These are phyloP conservation scores for Komagataella phaffii DNA, from an alignment of 805 yeast genomes.

Conservation along the genomic window DNA sequence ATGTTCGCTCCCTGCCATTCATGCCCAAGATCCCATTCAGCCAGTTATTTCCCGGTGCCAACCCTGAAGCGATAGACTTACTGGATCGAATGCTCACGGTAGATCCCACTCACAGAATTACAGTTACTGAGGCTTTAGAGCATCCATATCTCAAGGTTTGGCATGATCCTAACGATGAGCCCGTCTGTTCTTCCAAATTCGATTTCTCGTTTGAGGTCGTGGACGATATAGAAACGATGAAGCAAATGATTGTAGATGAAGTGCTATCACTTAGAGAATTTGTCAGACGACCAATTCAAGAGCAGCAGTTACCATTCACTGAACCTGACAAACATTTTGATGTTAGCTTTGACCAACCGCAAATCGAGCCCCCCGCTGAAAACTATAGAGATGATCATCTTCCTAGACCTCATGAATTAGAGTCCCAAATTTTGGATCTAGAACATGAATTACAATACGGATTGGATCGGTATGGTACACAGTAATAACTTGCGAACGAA, in stretches of 20 bases:
- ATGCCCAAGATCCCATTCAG: conserved; percentile 49
- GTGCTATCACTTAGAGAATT: conserved; percentile 66
- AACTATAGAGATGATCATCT: conserved; percentile 33
- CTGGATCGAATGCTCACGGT: conserved; percentile 62
- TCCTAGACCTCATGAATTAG: conserved; percentile 48
- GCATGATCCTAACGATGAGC: conserved; percentile 93
- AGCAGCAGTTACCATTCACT: conserved; percentile 24
- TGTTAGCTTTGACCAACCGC: conserved; percentile 13
- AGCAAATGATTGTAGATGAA: conserved; percentile 66
- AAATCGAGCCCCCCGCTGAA: conserved; percentile 31
- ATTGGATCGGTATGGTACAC: conserved; percentile 31
- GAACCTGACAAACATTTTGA: neutral
- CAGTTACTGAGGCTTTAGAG: conserved; percentile 70
- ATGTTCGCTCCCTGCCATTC: conserved; percentile 68
- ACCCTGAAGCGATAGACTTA: conserved; percentile 55
- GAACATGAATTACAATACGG: conserved; percentile 62
- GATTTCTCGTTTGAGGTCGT: conserved; percentile 81
- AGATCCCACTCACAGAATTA: conserved; percentile 71
- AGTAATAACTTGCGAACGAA: conserved; percentile 1
- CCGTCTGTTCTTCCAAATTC: conserved; percentile 66
- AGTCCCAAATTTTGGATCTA: conserved; percentile 23
- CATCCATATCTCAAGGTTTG: conserved; percentile 80
- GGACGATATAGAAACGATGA: conserved; percentile 67
- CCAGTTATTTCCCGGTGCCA: conserved; percentile 34
- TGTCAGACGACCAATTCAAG: conserved; percentile 64